Conservation (phyloP, 305 asterid species). For the Andrographis paniculata region DNA sequence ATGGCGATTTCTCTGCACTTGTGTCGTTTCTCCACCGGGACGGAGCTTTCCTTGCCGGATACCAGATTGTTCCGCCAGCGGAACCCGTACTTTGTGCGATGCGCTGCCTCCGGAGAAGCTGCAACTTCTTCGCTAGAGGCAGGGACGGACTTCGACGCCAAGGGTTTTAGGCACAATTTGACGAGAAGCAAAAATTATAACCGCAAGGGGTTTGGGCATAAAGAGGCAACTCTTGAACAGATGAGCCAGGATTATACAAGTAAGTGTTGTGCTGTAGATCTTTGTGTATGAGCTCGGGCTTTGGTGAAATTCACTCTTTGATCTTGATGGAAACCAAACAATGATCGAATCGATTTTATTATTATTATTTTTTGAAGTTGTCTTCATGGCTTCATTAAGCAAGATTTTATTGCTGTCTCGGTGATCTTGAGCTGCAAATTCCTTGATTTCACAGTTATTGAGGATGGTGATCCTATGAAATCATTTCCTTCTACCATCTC, state of each 20-base stretch:
- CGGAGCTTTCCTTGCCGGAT: neutral
- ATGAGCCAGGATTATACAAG: slow-evolving; percentile 85
- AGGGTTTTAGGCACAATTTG: slow-evolving; percentile 73
- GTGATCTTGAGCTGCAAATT: neutral
- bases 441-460: neutral
- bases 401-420: neutral
- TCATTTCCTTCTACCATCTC: neutral
- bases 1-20: slow-evolving; percentile 2
- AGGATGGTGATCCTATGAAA: neutral
- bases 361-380: no score
- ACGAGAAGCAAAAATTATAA: slow-evolving; percentile 90
- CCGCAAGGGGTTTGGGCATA: slow-evolving; percentile 85
- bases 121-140: slow-evolving; percentile 31
- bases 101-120: slow-evolving; percentile 53
- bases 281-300: no score
- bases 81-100: slow-evolving; percentile 41
- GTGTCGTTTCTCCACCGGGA: neutral
- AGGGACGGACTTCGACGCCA: slow-evolving; percentile 60
- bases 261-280: slow-evolving; percentile 23
- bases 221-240: slow-evolving; percentile 62
- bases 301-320: no score
- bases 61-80: neutral
- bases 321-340: no score
- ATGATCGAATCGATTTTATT: no score
- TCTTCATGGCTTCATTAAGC: slow-evolving; percentile 15